Base-by-base conservation (phyloP, 2,329 filamentous ascomycete species). In the Claviceps purpurea region DNA sequence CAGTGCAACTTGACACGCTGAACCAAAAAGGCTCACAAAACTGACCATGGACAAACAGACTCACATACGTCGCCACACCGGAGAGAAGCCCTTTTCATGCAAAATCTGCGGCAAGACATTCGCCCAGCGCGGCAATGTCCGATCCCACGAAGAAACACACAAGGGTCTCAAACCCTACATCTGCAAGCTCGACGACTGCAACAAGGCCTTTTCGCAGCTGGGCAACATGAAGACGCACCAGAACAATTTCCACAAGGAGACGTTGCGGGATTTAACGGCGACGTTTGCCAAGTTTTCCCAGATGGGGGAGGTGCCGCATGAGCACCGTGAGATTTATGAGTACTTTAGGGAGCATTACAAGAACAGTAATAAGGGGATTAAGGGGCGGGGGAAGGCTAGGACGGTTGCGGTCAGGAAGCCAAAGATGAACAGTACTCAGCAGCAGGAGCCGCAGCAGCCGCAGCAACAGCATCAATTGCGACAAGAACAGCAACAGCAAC, bases 301-400 rank as follows among this genome's bases (percentile, higher is more conserved):
- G 40, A 70, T 74, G 5, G 79, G 63, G 11, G 57, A 64, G 13
- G 59, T 90, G n/a, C 72, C 77, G 0, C 75, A 82, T 40, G 67
- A 70, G 5, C 88, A 96, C 61, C 82, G 79, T 55, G 84, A 89
- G 54, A 73, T 96, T 49, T 89, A 86, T 73, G 79, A 85, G 59
- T 95, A 95, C 70, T 93, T 97, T 64, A 78, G 83, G 4, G 77
- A 77, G 0, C 75, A 95, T n/a, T 96, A 95, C 76, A 95, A 95
- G 73, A 94, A 97, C 70, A 90, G 86, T 70, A 97, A 97, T 77
- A 95, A 95, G 68, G 93, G 93, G 1, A 96, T 97, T 73, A 97
- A 96, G 69, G 93, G 93, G 11, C 82, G 93, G 46, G 93, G 93
- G 44, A 93, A 91, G 64, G 87, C 90, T 59, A 77, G 88, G 52